These are phyloP conservation scores for Chytridium lagenaria DNA, from an alignment of 371 early-diverging fungal genomes.

Conservation along the genomic window DNA sequence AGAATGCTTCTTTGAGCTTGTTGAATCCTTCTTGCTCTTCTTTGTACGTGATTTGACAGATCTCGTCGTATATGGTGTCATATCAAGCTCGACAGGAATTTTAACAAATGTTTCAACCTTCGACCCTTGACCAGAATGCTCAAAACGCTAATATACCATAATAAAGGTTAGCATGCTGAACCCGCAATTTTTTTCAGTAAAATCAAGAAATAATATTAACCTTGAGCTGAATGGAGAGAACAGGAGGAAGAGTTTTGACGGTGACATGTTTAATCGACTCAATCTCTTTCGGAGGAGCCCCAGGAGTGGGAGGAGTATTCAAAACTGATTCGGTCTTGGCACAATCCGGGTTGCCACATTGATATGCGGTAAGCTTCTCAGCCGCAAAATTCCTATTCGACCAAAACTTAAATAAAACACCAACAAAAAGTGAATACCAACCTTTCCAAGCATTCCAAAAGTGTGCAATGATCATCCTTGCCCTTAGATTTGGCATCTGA, in stretches of 20 bases:
- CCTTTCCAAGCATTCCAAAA: constrained; percentile 39
- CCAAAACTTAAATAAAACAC: too few relatives aligned
- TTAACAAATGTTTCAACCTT: constrained; percentile 89
- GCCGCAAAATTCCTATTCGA: constrained; percentile 39
- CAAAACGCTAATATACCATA: constrained; percentile 75
- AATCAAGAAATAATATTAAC: constrained; percentile 39
- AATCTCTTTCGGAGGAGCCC: constrained; percentile 20
- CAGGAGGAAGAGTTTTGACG: constrained; percentile 82
- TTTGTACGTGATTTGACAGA: constrained; percentile 44
- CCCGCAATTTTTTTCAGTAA: background rate
- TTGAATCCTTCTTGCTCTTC: constrained; percentile 13
- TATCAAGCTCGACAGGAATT: constrained; percentile 88
- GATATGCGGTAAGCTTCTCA: constrained; percentile 35
- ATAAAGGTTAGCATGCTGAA: constrained; percentile 9
- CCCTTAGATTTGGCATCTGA: background rate
- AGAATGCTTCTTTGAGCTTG: background rate
- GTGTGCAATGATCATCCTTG: constrained; percentile 25
- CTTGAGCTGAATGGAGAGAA: constrained; percentile 90
- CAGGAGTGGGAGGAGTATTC: constrained; percentile 17
- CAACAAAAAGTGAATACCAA: background rate
- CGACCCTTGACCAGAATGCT: constrained; percentile 67
- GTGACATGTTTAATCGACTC: constrained; percentile 88
- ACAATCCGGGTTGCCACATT: constrained; percentile 39
- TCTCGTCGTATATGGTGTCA: constrained; percentile 85
- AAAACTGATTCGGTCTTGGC: constrained; percentile 10